A percentile compares a stretch with the other conserved stretches of the same genome.
These are phyloP conservation scores for Penicillium coprophilum DNA, from an alignment of 495 filamentous ascomycete species.

Conservation along the genomic window DNA sequence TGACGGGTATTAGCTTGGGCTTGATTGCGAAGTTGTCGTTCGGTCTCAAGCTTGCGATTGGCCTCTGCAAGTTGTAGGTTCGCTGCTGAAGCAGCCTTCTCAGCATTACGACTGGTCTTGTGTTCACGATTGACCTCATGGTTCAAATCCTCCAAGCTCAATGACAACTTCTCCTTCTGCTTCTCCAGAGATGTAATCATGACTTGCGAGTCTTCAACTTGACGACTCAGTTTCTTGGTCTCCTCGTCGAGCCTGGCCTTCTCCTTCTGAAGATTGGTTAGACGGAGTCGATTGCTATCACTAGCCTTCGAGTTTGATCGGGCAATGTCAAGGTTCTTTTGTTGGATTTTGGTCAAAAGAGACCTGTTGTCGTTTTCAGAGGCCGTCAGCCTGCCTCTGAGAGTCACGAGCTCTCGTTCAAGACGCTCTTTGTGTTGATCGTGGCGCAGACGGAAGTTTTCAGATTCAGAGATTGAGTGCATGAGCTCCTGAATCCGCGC, in stretches of 20 bases:
- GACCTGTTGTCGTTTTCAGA: conserved; percentile 98
- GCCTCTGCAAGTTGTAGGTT: conserved; percentile 84
- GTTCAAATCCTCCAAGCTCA: conserved; percentile 88
- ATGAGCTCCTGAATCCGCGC: conserved; percentile 77
- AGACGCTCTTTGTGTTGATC: conserved; percentile 92
- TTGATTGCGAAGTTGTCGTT: conserved; percentile 80
- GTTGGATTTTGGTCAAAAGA: conserved; percentile 92
- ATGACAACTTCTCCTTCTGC: conserved; percentile 89
- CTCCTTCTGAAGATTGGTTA: conserved; percentile 75
- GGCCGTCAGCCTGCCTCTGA: conserved; percentile 85
- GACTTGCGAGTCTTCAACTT: conserved; percentile 85
- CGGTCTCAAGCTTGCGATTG: conserved; percentile 86
- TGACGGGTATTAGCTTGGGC: conserved; percentile 83
- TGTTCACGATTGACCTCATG: conserved; percentile 91
- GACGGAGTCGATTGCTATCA: conserved; percentile 78
- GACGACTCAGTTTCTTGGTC: conserved; percentile 73
- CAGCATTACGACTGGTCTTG: conserved; percentile 85
- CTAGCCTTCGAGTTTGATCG: conserved; percentile 82
- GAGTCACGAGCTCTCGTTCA: conserved; percentile 86
- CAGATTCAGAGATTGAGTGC: conserved; percentile 81
- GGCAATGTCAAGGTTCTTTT: conserved; percentile 96
- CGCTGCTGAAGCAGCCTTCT: conserved; percentile 81
- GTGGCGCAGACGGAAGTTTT: conserved; percentile 79
- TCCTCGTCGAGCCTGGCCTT: conserved; percentile 84
- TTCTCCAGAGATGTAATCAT: conserved; percentile 86